Percentiles rank a stretch among this genome's conserved stretches.
phyloP scores from a whole-genome alignment of 352 stramenopile species.

The Phytopythium mirpurense region DNA sequence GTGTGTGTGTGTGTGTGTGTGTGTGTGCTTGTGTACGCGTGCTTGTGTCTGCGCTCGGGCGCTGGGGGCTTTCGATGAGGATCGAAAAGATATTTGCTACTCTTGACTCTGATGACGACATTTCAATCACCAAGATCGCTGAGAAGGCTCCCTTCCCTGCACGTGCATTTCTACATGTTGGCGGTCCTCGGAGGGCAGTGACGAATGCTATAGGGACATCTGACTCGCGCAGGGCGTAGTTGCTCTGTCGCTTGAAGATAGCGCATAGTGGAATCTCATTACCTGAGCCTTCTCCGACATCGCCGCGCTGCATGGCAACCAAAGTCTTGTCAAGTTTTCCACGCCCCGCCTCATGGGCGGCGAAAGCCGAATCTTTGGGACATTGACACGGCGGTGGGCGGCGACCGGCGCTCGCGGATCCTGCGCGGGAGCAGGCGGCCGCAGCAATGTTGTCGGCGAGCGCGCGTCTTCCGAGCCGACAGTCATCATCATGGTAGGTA shows the following conservation, averaged over 20 bases:
- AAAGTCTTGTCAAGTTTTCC: constrained; percentile 90
- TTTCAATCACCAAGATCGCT: constrained; percentile 89
- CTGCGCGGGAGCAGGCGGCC: constrained; percentile 34
- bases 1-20: constrained; percentile 14
- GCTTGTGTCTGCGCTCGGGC: background rate
- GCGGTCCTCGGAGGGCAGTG: constrained; percentile 40
- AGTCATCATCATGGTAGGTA: too few species aligned
- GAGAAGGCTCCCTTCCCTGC: constrained; percentile 41
- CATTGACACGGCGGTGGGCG: constrained; percentile 24
- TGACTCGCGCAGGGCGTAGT: constrained; percentile 37
- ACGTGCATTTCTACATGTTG: constrained; percentile 4
- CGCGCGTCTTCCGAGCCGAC: constrained; percentile 25
- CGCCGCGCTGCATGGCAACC: constrained; percentile 28
- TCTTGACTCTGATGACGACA: constrained; percentile 90
- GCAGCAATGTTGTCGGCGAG: constrained; percentile 65
- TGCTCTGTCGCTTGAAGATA: constrained; percentile 62
- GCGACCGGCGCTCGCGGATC: constrained; percentile 20
- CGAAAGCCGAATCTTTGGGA: constrained; percentile 90
- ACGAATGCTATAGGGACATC: constrained; percentile 91
- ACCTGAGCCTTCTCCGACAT: constrained; percentile 58
- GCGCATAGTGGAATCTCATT: constrained; percentile 88
- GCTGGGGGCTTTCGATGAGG: constrained; percentile 59
- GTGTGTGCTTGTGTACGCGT: constrained; percentile 4
- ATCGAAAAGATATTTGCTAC: constrained; percentile 88
- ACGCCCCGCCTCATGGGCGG: constrained; percentile 52